These are phyloP conservation scores for Kurtzmaniella natalensis DNA, from an alignment of 1,139 yeast species.

Conservation along the genomic window DNA sequence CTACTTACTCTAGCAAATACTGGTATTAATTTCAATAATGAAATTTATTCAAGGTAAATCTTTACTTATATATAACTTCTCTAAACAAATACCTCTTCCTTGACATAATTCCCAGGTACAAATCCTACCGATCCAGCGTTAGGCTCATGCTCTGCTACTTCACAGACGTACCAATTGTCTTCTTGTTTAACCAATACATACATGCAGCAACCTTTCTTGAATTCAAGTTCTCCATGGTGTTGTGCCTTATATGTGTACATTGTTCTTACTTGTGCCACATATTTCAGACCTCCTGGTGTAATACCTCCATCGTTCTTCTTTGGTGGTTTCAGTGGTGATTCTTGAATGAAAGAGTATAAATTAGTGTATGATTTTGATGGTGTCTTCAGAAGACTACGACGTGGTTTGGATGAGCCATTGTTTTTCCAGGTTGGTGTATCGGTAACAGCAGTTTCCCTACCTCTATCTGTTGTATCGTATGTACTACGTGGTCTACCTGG, in stretches of 20 bases:
- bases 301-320: slow-evolving; percentile 8
- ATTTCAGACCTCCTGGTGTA: slow-evolving; percentile 36
- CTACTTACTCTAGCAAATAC: too few relatives aligned
- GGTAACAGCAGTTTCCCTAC: slow-evolving; percentile 6
- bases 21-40: too few relatives aligned
- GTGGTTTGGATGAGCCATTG: slow-evolving; percentile 9
- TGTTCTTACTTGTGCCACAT: slow-evolving; percentile 59
- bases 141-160: slow-evolving; percentile 48
- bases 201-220: slow-evolving; percentile 72
- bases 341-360: slow-evolving; percentile 21
- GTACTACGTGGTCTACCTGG: slow-evolving; percentile 1
- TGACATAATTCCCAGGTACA: slow-evolving; percentile 75
- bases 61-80: too few relatives aligned
- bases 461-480: background rate
- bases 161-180: slow-evolving; percentile 90
- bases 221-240: slow-evolving; percentile 73
- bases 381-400: slow-evolving; percentile 23
- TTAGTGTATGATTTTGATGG: slow-evolving; percentile 31
- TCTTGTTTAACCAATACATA: slow-evolving; percentile 71
- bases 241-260: slow-evolving; percentile 70
- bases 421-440: slow-evolving; percentile 1
- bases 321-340: slow-evolving; percentile 8
- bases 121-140: slow-evolving; percentile 57
- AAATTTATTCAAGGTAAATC: too few relatives aligned
- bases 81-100: slow-evolving; percentile 25